Conservation (phyloP, 352 stramenopile species). For the Phytopythium montanum region DNA sequence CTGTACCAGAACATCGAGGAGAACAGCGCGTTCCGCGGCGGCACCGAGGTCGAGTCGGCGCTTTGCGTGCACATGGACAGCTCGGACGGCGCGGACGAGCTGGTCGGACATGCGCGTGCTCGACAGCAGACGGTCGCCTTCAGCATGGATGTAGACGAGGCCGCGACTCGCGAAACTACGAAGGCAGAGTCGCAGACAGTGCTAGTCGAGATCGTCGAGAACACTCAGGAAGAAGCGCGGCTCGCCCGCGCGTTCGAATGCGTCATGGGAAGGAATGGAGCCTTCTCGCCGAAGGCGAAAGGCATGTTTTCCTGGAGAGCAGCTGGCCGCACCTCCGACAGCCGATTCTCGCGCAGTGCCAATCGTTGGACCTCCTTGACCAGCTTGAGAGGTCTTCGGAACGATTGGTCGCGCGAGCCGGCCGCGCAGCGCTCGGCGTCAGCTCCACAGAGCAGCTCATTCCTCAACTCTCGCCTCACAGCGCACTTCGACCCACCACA, state of each 20-base stretch:
- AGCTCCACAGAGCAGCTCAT: too few species aligned
- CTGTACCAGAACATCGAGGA: slow-evolving; percentile 4
- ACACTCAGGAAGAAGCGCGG: slow-evolving; percentile 2
- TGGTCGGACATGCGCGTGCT: not conserved
- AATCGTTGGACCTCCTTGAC: too few species aligned
- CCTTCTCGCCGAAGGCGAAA: too few species aligned
- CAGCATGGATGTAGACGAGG: not conserved
- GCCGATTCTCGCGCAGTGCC: too few species aligned
- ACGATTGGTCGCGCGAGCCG: too few species aligned
- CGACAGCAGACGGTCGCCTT: not conserved
- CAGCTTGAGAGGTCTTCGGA: too few species aligned
- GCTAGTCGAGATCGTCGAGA: slow-evolving; percentile 12
- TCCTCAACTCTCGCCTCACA: too few species aligned
- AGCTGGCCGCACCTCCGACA: too few species aligned
- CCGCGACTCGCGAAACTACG: slow-evolving; percentile 7
- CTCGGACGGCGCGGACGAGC: not conserved
- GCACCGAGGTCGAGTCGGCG: too few species aligned
- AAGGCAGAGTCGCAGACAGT: slow-evolving; percentile 10
- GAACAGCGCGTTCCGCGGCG: not conserved
- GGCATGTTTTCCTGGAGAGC: too few species aligned
- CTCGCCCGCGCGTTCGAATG: slow-evolving; percentile 5
- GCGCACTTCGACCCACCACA: too few species aligned
- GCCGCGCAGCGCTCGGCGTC: too few species aligned
- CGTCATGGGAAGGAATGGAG: slow-evolving; percentile 1
- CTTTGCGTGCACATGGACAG: not conserved